Evolutionary conservation across 2,329 filamentous ascomycete species (phyloP).

Genomic region (Trichophyton benhamiae): DNA sequence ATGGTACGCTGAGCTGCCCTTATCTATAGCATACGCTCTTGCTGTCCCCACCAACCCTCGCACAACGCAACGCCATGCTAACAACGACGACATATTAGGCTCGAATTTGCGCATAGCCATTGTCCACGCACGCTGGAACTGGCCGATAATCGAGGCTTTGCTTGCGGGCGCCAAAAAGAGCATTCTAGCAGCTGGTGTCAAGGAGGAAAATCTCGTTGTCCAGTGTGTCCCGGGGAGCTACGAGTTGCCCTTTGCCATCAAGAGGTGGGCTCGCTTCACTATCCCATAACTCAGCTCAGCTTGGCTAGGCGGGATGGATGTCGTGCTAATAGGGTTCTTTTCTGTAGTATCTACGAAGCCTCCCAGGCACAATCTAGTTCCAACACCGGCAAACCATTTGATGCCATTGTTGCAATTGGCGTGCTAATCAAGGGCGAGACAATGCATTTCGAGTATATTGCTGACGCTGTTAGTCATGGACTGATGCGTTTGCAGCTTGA

Average conservation of each 20-base stretch:
- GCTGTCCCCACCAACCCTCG: not conserved
- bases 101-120: constrained; percentile 78
- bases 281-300: not conserved
- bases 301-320: not conserved
- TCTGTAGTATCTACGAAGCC: too few species aligned
- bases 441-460: constrained; percentile 99
- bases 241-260: constrained; percentile 83
- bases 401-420: constrained; percentile 88
- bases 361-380: constrained; percentile 34
- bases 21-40: not conserved
- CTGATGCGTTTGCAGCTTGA: constrained; percentile 93
- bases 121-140: constrained; percentile 93
- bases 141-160: constrained; percentile 71
- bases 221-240: constrained; percentile 89
- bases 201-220: constrained; percentile 73
- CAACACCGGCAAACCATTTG: constrained; percentile 49
- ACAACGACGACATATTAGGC: not conserved
- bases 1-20: constrained; percentile 35
- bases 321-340: too few species aligned
- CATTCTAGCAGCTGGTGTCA: constrained; percentile 66
- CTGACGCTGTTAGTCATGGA: constrained; percentile 78
- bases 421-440: constrained; percentile 97
- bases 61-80: not conserved
- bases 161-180: constrained; percentile 68
- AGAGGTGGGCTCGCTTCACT: constrained; percentile 44